Conservation (phyloP, 805 yeast genomes). For the Saturnispora halmiae region DNA sequence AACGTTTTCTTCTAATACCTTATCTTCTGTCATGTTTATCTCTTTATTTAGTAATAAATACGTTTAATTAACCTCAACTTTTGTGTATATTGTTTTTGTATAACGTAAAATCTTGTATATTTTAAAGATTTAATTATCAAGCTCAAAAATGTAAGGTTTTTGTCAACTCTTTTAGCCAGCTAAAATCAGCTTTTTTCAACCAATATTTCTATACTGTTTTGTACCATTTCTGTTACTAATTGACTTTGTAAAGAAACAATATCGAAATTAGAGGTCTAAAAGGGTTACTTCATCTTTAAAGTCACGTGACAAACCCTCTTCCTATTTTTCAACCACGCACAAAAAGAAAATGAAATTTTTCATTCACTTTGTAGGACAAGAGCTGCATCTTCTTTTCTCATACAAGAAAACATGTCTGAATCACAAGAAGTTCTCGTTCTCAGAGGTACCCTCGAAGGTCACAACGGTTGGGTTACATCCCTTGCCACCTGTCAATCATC, state of each 20-base stretch:
- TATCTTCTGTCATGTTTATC: too few species aligned
- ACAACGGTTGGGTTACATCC: conserved; percentile 96
- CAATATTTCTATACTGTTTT: too few species aligned
- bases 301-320: conserved; percentile 2
- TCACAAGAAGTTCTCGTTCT: conserved; percentile 91
- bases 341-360: conserved; percentile 4
- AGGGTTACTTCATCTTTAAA: neutral
- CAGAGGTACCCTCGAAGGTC: conserved; percentile 98
- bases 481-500: conserved; percentile 95
- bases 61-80: neutral
- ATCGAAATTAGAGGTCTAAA: neutral
- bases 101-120: too few species aligned
- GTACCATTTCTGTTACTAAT: too few species aligned
- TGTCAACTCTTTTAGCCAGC: neutral
- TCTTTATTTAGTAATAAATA: too few species aligned
- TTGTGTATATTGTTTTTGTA: neutral
- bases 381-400: neutral
- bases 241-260: too few species aligned
- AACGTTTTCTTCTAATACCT: conserved; percentile 29
- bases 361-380: neutral
- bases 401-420: conserved; percentile 50
- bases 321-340: conserved; percentile 1
- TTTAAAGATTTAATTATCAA: too few species aligned
- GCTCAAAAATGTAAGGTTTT: too few species aligned
- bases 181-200: too few species aligned